These are phyloP conservation scores for Dipteronia sinensis DNA, from an alignment of 345 rosid species.

Conservation along the genomic window DNA sequence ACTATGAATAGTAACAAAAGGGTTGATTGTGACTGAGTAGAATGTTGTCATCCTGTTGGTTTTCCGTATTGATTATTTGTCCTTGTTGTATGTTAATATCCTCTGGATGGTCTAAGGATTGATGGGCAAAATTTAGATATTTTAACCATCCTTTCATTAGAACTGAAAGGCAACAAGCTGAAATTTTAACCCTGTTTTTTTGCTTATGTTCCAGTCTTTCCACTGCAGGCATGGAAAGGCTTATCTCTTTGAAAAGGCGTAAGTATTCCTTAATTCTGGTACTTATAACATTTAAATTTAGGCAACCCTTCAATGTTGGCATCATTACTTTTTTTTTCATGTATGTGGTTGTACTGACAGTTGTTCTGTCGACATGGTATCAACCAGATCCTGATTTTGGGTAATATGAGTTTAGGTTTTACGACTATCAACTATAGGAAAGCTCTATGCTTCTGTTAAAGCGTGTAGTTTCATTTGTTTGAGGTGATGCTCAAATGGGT, in stretches of 20 bases:
- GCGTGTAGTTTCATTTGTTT: neutral
- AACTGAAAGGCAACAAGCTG: neutral
- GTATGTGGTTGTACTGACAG: neutral
- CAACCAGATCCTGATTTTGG: no score
- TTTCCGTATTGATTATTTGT: neutral
- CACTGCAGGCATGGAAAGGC: slow-evolving; percentile 77
- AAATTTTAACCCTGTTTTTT: slow-evolving; percentile 24
- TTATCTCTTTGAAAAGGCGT: slow-evolving; percentile 76
- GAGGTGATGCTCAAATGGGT: neutral
- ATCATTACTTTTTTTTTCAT: neutral
- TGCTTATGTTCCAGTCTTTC: slow-evolving; percentile 58
- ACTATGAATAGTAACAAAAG: neutral
- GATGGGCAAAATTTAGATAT: neutral
- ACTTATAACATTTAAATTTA: neutral
- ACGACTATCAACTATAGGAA: neutral
- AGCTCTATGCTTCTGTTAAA: neutral
- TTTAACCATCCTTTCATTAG: neutral
- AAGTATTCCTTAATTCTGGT: slow-evolving; percentile 37
- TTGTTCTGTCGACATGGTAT: no score
- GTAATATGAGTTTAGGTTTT: no score
- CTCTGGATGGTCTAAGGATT: slow-evolving; percentile 1
- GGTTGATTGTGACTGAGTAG: neutral
- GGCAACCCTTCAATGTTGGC: neutral
- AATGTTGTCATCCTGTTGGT: neutral
- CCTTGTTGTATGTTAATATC: neutral